phyloP scores from a whole-genome alignment of 495 filamentous ascomycete genomes.

The Beverwykella pulmonaria region DNA sequence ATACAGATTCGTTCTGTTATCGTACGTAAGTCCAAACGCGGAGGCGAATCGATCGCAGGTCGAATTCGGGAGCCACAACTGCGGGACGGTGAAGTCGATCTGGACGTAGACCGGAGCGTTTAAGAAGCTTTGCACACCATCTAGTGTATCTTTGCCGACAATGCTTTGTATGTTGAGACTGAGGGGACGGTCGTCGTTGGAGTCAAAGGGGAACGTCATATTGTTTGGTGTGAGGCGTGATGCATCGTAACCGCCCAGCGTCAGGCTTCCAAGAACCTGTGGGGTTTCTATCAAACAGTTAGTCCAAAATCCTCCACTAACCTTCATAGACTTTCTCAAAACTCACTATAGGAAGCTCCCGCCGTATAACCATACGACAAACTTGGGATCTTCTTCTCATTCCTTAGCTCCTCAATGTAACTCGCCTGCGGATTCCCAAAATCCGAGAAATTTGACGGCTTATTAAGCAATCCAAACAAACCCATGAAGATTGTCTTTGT shows the following conservation, averaged over 20 bases:
- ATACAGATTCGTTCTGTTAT: conserved; percentile 50
- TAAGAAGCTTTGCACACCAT: background rate
- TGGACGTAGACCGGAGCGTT: conserved; percentile 19
- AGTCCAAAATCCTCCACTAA: too few species aligned
- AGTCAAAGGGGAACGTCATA: conserved; percentile 51
- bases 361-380: conserved; percentile 59
- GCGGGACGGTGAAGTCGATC: conserved; percentile 57
- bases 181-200: conserved; percentile 38
- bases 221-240: conserved; percentile 52
- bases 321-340: background rate
- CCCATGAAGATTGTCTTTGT: conserved; percentile 28
- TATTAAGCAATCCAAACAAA: conserved; percentile 21
- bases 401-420: conserved; percentile 20
- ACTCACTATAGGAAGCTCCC: conserved; percentile 54
- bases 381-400: conserved; percentile 49
- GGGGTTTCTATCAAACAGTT: conserved; percentile 54
- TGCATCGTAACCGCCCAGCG: conserved; percentile 58
- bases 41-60: conserved; percentile 56
- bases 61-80: conserved; percentile 56
- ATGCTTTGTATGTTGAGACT: conserved; percentile 20
- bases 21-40: conserved; percentile 54
- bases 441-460: conserved; percentile 29
- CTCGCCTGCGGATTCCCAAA: conserved; percentile 24
- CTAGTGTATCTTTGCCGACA: background rate
- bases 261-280: conserved; percentile 53